Percentiles rank a stretch among this genome's conserved stretches.
Evolutionary conservation across 768 basidiomycete species (phyloP).

Genomic region (Mycena alexandri): DNA sequence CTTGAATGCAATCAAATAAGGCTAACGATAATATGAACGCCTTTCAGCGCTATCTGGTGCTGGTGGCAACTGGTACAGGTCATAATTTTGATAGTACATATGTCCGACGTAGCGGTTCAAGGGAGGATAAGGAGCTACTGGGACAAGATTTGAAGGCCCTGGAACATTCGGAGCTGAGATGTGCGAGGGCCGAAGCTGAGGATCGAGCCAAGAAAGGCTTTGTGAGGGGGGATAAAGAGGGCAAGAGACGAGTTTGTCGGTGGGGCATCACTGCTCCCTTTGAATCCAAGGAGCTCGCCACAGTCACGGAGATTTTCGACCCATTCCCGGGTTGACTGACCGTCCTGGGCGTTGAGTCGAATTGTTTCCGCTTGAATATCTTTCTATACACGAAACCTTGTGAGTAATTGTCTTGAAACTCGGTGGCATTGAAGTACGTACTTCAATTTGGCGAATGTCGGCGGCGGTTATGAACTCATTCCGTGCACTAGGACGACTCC

Average conservation of each 20-base stretch:
- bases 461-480: constrained; percentile 17
- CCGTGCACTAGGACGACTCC: not conserved
- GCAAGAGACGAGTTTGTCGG: constrained; percentile 13
- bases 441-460: constrained; percentile 10
- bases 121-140: not conserved
- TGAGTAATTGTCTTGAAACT: not conserved
- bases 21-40: constrained; percentile 1
- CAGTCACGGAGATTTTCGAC: constrained; percentile 13
- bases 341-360: constrained; percentile 18
- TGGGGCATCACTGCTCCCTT: constrained; percentile 10
- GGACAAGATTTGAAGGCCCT: not conserved
- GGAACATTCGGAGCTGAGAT: not conserved
- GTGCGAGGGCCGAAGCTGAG: too few species aligned
- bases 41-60: not conserved
- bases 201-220: too few species aligned
- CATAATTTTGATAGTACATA: not conserved
- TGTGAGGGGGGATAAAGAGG: too few species aligned
- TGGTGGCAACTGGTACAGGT: not conserved
- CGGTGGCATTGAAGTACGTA: not conserved
- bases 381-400: not conserved
- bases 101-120: too few species aligned
- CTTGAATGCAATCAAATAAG: too few species aligned
- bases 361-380: constrained; percentile 32
- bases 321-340: constrained; percentile 24
- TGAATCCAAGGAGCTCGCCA: constrained; percentile 18